Conservation (phyloP, 148 eudicot species). For the Rhododendron vialii region DNA sequence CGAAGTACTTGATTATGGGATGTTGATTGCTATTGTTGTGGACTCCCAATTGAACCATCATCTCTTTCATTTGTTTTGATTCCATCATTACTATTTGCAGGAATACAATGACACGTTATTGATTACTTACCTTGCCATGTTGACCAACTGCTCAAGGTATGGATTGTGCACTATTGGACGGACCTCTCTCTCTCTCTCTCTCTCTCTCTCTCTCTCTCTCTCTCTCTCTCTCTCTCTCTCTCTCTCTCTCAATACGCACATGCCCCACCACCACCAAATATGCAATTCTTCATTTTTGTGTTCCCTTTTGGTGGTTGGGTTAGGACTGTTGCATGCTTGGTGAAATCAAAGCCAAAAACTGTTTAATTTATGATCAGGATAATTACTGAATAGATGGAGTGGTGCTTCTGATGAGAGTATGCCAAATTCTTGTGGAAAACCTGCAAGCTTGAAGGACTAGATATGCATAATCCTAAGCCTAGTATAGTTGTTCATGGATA, state of each 20-base stretch:
- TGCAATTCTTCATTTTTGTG: not conserved
- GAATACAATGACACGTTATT: slow-evolving; percentile 90
- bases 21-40: not conserved
- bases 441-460: not conserved
- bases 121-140: slow-evolving; percentile 81
- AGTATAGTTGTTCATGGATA: not conserved
- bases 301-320: not conserved
- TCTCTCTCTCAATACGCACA: not conserved
- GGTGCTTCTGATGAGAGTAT: not conserved
- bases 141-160: slow-evolving; percentile 93
- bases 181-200: not conserved
- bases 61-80: not conserved
- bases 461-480: not conserved
- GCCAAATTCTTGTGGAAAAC: not conserved
- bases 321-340: not conserved
- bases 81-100: slow-evolving; percentile 31
- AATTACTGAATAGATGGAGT: not conserved
- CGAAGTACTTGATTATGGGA: not conserved
- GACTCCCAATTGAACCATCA: not conserved
- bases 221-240: not conserved
- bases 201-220: not conserved
- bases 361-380: not conserved
- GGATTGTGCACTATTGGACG: not conserved
- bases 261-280: not conserved
- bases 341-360: not conserved